Conservation (phyloP, 768 basidiomycete species). For the Rhodosporidiobolus sp. region DNA sequence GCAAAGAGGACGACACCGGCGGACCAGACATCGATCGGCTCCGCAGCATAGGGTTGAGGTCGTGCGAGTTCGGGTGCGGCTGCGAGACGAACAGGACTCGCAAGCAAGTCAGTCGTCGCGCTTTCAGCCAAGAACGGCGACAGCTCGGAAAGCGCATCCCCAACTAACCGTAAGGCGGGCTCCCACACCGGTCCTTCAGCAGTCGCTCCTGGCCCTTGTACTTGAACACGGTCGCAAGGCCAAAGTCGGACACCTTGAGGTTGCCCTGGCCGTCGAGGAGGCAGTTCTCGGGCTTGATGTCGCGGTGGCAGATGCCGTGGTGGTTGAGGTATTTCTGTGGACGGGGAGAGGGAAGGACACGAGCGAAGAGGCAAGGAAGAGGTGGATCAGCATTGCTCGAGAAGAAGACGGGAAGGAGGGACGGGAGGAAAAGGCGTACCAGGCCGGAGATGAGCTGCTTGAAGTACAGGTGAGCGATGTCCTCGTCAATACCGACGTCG, state of each 20-base stretch:
- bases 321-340: slow-evolving; percentile 73
- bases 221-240: slow-evolving; percentile 82
- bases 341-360: background rate
- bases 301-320: slow-evolving; percentile 91
- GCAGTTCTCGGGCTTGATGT: slow-evolving; percentile 94
- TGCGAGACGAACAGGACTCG: background rate
- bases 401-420: background rate
- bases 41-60: slow-evolving; percentile 71
- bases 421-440: slow-evolving; percentile 60
- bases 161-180: slow-evolving; percentile 65
- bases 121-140: background rate
- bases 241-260: slow-evolving; percentile 94
- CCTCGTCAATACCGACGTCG: slow-evolving; percentile 79
- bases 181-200: slow-evolving; percentile 81
- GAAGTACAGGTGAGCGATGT: slow-evolving; percentile 87
- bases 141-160: background rate
- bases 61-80: slow-evolving; percentile 82
- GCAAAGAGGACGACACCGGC: slow-evolving; percentile 92
- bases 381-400: slow-evolving; percentile 1
- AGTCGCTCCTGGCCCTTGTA: slow-evolving; percentile 77
- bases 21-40: slow-evolving; percentile 95
- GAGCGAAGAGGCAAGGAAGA: background rate
- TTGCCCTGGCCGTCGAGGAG: slow-evolving; percentile 72
- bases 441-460: slow-evolving; percentile 78
- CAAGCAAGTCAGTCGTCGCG: background rate